Evolutionary conservation across 2,329 filamentous ascomycete genomes (phyloP).

Genomic region (Myriangium duriaei): DNA sequence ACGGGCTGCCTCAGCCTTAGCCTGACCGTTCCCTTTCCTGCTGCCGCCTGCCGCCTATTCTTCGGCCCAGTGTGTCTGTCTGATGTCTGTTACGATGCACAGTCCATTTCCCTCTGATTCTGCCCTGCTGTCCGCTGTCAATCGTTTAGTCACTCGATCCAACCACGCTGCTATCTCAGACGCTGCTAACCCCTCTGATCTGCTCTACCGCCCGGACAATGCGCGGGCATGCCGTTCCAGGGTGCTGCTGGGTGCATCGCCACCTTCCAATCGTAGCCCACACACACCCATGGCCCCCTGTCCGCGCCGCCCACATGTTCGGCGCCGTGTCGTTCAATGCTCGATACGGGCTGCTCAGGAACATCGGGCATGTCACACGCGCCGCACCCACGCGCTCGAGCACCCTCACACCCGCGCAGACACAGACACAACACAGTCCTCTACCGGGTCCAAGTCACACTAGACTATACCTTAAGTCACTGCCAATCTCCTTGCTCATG

Average conservation of each 20-base stretch:
- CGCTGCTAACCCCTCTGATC: not conserved
- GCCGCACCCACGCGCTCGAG: not conserved
- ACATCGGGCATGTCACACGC: not conserved
- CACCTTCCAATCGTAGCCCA: not conserved
- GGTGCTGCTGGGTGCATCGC: not conserved
- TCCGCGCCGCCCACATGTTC: not conserved
- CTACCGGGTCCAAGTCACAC: not conserved
- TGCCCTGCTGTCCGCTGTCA: not conserved
- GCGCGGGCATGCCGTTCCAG: not conserved
- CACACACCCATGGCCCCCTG: too few species aligned
- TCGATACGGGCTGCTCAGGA: too few species aligned
- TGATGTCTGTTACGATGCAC: too few species aligned
- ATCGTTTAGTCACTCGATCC: not conserved
- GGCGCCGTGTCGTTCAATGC: too few species aligned
- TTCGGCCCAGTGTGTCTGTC: too few species aligned
- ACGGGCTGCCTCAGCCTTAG: too few species aligned
- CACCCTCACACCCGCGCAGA: not conserved
- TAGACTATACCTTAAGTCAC: not conserved
- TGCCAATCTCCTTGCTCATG: not conserved
- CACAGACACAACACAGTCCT: not conserved
- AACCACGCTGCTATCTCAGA: not conserved
- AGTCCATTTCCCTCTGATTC: too few species aligned
- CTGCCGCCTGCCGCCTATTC: too few species aligned
- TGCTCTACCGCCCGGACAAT: not conserved
- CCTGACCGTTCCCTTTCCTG: too few species aligned